Base-by-base conservation (phyloP, 495 filamentous ascomycete genomes). In the Podospora bellae-mahoneyi region DNA sequence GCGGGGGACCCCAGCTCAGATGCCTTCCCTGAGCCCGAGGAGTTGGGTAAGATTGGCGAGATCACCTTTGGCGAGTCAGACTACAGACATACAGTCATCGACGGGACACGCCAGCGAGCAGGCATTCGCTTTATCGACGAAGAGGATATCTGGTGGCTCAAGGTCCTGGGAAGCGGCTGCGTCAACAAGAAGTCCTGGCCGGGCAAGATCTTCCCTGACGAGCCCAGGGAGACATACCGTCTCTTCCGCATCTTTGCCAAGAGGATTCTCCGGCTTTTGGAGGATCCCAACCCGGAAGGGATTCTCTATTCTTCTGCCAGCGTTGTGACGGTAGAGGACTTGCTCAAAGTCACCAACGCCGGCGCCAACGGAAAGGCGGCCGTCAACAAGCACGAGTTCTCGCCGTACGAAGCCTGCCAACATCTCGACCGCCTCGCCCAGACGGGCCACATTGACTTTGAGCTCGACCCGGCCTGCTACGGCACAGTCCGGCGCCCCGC, bases 241-340 rank as follows among this genome's bases (percentile, higher is more conserved):
- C 68, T 76, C 7, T 76, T 75, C 59, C 71, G 57, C 15, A 66
- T 75, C 60, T 78, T 78, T 62, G 74, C 75, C 6, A 28, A n/a
- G 5, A 67, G 73, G 18, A 68, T 78, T 53, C 64, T 73, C 69
- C 74, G 68, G 70, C 44, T 75, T 19, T 60, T 78, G 44, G 71
- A 76, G 28, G 73, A 78, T 44, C 57, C 4, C 10, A 64, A 71
- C 55, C 71, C 71, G 0, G 28, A 70, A 2, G 59, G 69, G 0
- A 68, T 77, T 0, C 74, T 78, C n/a, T 59, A 18, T 16, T 20
- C 6, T 2, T 23, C 44, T 18, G 59, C 72, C 0, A 60, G 20
- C 34, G 13, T 60, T 26, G 71, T 76, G 2, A 64, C 68, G 16
- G 71, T 77, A 32, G 74, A 76, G 62, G 28, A 69, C 28, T 68